These are phyloP conservation scores for Claviceps monticola DNA, from an alignment of 2,329 filamentous ascomycete species.

Conservation along the genomic window DNA sequence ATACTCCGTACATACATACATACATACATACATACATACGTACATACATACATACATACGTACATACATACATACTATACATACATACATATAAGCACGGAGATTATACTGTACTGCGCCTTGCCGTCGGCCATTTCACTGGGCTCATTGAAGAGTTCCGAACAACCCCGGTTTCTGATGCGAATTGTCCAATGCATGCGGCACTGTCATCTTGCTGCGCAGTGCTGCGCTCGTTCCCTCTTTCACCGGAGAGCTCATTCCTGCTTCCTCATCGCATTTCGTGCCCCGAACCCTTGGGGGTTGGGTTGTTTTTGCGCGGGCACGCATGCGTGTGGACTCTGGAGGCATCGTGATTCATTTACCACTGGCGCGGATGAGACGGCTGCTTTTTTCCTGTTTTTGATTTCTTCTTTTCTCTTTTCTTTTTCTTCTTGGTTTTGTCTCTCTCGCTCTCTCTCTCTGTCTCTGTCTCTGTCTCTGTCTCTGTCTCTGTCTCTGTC, in stretches of 20 bases:
- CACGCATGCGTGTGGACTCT: background rate
- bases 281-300: too few species aligned
- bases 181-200: background rate
- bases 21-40: too few species aligned
- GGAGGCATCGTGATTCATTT: background rate
- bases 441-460: background rate
- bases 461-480: too few species aligned
- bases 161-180: background rate
- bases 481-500: too few species aligned
- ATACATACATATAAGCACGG: background rate
- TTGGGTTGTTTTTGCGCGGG: background rate
- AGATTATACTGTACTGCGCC: background rate
- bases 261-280: background rate
- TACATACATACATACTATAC: too few species aligned
- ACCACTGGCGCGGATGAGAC: background rate
- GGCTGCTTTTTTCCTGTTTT: background rate
- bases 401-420: background rate
- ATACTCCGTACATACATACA: too few species aligned
- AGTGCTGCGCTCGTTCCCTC: background rate
- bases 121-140: background rate
- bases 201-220: background rate
- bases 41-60: too few species aligned
- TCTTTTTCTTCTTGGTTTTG: background rate
- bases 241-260: too few species aligned
- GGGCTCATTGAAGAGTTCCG: background rate